These are phyloP conservation scores for Coccomyxa sp. DNA, from an alignment of 139 green algal species.

Conservation along the genomic window DNA sequence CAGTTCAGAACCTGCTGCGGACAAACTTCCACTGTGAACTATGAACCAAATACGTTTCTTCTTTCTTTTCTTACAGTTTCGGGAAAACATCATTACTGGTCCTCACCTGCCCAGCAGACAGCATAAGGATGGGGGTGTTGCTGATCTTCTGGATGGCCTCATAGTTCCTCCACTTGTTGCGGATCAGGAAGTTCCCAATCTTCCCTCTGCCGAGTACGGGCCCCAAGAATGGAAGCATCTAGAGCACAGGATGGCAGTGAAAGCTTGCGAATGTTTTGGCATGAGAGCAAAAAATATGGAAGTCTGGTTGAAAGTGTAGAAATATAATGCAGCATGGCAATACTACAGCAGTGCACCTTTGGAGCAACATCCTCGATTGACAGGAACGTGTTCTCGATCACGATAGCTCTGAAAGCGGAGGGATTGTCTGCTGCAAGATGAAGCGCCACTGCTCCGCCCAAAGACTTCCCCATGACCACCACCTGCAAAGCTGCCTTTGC, in stretches of 20 bases:
- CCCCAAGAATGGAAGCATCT: conserved; percentile 27
- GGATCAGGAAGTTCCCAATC: conserved; percentile 80
- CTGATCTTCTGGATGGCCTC: conserved; percentile 40
- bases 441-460: conserved; percentile 80
- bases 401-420: conserved; percentile 47
- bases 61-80: background rate
- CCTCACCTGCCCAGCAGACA: conserved; percentile 58
- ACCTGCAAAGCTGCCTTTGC: conserved; percentile 26
- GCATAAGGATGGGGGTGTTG: conserved; percentile 57
- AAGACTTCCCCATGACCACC: conserved; percentile 72
- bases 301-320: background rate
- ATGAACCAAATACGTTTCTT: background rate
- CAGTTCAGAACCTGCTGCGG: background rate
- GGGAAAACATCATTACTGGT: background rate
- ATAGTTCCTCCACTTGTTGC: conserved; percentile 80
- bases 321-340: background rate
- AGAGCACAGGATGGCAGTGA: background rate
- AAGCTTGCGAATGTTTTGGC: background rate
- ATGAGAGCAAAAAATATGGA: background rate
- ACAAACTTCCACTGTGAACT: background rate
- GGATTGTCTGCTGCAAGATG: conserved; percentile 57
- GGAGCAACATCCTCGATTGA: conserved; percentile 64
- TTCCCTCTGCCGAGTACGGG: conserved; percentile 28
- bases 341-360: conserved; percentile 11
- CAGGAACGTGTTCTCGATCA: conserved; percentile 89